These are phyloP conservation scores for Cyclotella baltica DNA, from an alignment of 108 stramenopile species.

Conservation along the genomic window DNA sequence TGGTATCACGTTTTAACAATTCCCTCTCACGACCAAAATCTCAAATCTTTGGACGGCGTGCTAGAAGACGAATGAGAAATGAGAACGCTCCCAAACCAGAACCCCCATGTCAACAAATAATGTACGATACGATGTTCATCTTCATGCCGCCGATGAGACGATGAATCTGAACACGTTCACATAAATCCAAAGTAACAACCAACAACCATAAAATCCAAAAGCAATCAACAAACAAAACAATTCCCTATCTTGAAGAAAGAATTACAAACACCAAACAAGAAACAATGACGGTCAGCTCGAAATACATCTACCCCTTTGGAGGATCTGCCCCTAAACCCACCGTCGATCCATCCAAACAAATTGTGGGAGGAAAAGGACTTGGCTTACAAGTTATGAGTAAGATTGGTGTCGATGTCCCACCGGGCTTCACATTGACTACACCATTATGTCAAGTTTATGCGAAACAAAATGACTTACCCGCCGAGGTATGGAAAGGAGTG, in stretches of 20 bases:
- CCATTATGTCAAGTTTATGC: slow-evolving; percentile 45
- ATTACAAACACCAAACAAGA: slow-evolving; percentile 7
- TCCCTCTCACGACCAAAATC: too few species aligned
- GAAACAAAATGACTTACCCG: slow-evolving; percentile 46
- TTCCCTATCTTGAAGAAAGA: background rate
- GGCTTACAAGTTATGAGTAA: slow-evolving; percentile 53
- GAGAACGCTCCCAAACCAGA: background rate
- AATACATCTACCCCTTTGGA: slow-evolving; percentile 58
- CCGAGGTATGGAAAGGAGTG: slow-evolving; percentile 47
- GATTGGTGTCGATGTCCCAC: slow-evolving; percentile 58
- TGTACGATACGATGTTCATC: background rate
- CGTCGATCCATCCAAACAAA: slow-evolving; percentile 45
- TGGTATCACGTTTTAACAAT: too few species aligned
- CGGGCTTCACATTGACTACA: slow-evolving; percentile 52
- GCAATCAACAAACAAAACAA: slow-evolving; percentile 17
- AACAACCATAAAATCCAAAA: background rate
- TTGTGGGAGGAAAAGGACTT: slow-evolving; percentile 57
- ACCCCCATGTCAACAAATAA: slow-evolving; percentile 1
- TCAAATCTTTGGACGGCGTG: too few species aligned
- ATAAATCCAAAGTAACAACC: background rate
- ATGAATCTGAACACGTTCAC: background rate
- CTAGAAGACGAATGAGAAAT: too few species aligned
- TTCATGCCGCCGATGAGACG: background rate
- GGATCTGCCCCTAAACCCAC: slow-evolving; percentile 50
- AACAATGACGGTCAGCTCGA: slow-evolving; percentile 25